Conservation (phyloP, 306 rosid species). For the Styphnolobium japonicum region DNA sequence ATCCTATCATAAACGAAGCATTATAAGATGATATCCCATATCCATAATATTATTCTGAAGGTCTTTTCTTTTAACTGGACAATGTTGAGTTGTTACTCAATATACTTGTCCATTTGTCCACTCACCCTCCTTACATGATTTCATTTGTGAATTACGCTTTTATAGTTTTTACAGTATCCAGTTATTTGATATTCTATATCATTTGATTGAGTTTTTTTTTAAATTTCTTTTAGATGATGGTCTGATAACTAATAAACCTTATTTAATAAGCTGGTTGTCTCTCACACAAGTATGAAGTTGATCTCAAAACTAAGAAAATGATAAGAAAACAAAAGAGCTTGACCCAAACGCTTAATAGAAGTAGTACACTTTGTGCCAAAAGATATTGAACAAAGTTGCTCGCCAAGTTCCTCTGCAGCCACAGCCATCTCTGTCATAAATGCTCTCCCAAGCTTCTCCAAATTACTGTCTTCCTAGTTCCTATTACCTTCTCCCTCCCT, state of each 20-base stretch:
- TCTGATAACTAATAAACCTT: not conserved
- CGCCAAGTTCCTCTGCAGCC: not conserved
- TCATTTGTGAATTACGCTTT: conserved; percentile 8
- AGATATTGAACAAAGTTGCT: not conserved
- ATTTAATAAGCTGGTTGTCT: not conserved
- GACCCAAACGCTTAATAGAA: not conserved
- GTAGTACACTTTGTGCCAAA: not conserved
- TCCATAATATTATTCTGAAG: not conserved
- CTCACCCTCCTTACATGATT: not conserved
- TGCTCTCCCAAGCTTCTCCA: not conserved
- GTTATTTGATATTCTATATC: not conserved
- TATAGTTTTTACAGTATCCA: not conserved
- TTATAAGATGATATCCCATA: not conserved
- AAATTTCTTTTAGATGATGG: not conserved
- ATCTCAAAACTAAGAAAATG: conserved; percentile 1
- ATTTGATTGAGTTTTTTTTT: not conserved
- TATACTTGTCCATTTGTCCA: not conserved
- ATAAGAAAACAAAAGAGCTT: not conserved
- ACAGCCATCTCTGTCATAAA: not conserved
- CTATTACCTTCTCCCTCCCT: too few species aligned
- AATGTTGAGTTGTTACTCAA: not conserved
- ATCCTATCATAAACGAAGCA: conserved; percentile 13
- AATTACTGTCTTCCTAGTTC: too few species aligned
- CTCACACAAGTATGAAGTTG: not conserved
- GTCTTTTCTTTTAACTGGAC: conserved; percentile 16